phyloP scores from a whole-genome alignment of 345 rosid species.

The Carallia pectinifolia region DNA sequence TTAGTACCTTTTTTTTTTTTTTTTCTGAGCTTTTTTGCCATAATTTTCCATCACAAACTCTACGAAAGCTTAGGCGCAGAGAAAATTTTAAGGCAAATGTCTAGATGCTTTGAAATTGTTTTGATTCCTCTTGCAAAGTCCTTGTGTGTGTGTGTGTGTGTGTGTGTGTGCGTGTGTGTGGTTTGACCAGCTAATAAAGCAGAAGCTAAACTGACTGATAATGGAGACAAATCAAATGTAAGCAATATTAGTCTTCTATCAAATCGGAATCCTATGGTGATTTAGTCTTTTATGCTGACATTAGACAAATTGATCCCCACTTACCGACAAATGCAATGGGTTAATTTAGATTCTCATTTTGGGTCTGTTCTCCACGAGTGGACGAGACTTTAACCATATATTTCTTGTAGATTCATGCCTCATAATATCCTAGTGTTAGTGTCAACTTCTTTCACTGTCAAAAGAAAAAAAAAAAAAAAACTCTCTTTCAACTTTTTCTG shows the following conservation, averaged over 20 bases:
- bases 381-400: slow-evolving; percentile 2
- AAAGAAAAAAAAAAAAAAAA: neutral
- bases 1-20: no score
- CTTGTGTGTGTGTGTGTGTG: no score
- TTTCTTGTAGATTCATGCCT: neutral
- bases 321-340: slow-evolving; percentile 33
- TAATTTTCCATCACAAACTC: no score
- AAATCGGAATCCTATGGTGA: slow-evolving; percentile 28
- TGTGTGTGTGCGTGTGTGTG: no score
- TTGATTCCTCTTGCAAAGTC: no score
- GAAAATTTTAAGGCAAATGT: no score
- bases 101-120: no score
- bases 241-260: slow-evolving; percentile 11
- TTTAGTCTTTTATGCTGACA: slow-evolving; percentile 21
- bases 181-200: no score
- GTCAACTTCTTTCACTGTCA: neutral
- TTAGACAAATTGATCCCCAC: slow-evolving; percentile 40
- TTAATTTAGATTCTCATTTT: slow-evolving; percentile 6
- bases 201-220: no score
- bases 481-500: neutral
- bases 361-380: neutral
- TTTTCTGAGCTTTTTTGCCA: no score
- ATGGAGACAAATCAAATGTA: no score
- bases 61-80: no score
- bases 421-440: neutral